Evolutionary conservation across 306 rosid genomes (phyloP).

Genomic region (Corylus americana): DNA sequence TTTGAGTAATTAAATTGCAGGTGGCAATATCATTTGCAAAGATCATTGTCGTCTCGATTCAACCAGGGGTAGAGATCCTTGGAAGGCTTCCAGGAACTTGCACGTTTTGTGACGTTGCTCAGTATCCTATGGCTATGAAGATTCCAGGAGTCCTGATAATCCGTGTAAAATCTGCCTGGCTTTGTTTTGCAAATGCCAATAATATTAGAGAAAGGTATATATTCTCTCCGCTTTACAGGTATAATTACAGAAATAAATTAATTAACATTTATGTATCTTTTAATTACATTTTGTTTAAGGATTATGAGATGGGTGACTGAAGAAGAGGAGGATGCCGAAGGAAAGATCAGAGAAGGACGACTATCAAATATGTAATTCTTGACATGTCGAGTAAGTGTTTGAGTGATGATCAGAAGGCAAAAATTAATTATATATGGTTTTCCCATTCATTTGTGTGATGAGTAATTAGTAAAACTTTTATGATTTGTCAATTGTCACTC

Average conservation of each 20-base stretch:
- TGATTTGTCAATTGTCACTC: no score
- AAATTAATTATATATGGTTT: background rate
- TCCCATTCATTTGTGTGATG: background rate
- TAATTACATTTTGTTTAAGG: constrained; percentile 29
- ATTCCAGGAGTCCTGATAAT: constrained; percentile 61
- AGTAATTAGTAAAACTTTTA: background rate
- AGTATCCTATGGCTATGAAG: constrained; percentile 74
- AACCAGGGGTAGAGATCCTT: constrained; percentile 69
- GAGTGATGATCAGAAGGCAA: background rate
- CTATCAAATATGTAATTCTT: constrained; percentile 49
- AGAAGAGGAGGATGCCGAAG: constrained; percentile 40
- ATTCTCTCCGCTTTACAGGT: no score
- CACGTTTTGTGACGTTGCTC: constrained; percentile 53
- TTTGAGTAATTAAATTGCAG: constrained; percentile 33
- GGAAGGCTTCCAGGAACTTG: constrained; percentile 81
- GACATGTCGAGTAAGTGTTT: constrained; percentile 69
- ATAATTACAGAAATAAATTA: no score
- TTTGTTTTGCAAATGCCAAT: constrained; percentile 89
- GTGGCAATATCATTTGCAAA: constrained; percentile 71
- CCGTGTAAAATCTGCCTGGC: constrained; percentile 65
- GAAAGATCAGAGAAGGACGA: constrained; percentile 23
- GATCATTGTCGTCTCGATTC: constrained; percentile 57
- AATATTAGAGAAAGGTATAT: constrained; percentile 64
- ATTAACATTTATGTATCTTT: no score
- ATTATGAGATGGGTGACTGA: constrained; percentile 55